A percentile compares a stretch with the other conserved stretches of the same genome.
These are phyloP conservation scores for Tolypocladium paradoxum DNA, from an alignment of 2,329 filamentous ascomycete species.

Conservation along the genomic window DNA sequence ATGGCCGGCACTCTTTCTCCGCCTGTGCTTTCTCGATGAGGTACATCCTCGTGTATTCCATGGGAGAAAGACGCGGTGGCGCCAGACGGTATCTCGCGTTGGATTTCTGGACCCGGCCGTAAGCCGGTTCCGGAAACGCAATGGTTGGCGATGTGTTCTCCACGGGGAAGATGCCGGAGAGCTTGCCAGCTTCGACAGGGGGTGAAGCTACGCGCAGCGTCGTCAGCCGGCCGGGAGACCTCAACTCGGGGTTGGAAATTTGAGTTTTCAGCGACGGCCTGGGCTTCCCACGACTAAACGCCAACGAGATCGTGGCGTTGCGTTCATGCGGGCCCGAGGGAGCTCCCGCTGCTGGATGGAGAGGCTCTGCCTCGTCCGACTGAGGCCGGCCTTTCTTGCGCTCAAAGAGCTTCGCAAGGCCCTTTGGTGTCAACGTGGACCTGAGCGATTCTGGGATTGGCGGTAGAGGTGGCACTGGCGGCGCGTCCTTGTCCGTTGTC, in stretches of 20 bases:
- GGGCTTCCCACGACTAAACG: not conserved
- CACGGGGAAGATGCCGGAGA: not conserved
- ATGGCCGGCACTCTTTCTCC: conserved; percentile 13
- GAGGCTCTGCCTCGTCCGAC: not conserved
- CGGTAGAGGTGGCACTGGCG: conserved; percentile 17
- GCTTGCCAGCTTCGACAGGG: not conserved
- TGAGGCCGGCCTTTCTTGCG: conserved; percentile 14
- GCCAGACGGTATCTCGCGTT: conserved; percentile 6
- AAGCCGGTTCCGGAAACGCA: not conserved
- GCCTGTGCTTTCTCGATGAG: conserved; percentile 21
- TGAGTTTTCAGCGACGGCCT: not conserved
- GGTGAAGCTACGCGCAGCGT: not conserved
- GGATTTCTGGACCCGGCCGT: not conserved
- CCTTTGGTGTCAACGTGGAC: conserved; percentile 11
- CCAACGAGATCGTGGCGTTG: not conserved
- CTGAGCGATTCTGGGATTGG: conserved; percentile 19
- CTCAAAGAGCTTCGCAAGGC: conserved; percentile 17
- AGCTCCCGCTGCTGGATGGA: not conserved
- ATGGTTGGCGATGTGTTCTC: not conserved
- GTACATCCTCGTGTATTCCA: conserved; percentile 27
- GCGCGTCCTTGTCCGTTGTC: conserved; percentile 4
- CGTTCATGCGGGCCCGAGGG: not conserved
- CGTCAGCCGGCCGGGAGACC: not conserved
- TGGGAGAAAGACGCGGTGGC: conserved; percentile 24
- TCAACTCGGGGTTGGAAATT: not conserved